Base-by-base conservation (phyloP, 225 moss, liverwort and hornwort species). In the Straminergon stramineum region DNA sequence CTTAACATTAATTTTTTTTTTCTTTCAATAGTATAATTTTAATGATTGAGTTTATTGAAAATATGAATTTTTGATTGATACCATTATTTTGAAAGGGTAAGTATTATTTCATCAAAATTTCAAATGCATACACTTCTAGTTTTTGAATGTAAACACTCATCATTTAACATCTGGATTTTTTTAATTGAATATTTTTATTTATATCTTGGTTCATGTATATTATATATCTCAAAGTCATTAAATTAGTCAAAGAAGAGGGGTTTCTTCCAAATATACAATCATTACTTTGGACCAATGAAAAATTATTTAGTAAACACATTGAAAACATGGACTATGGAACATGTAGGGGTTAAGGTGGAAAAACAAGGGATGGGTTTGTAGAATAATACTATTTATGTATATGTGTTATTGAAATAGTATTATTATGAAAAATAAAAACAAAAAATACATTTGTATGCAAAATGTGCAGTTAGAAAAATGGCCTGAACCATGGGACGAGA, bases 401-500 rank as follows among this genome's bases (percentile, higher is more conserved):
- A 3, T 28, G 3, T 26, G 20, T 28, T 13, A 30, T 28, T 28
- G 13, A 61, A 41, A 3, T 26, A 41, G 2, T 58, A 0, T 43
- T 43, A 41, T 41, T 13, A 30, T 30, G 0, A 61, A 12, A 30
- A 41, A 12, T 41, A 17, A 61, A 27, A 43, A 19, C 11, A 18
- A 41, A 41, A 1, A 9, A 20, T 30, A 43, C 5, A 22, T 30
- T 8, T 15, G 6, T 14, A 32, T 82, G 5, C 4, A 41, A 79
- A 43, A 79, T n/a, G 8, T 62, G 23, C 77, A 98, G 98, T 90
- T 90, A 68, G 97, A 96, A 88, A 71, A 91, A 35, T 94, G 93
- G 87, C 98, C 96, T 11, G 64, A 87, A 9, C 93, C 93, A 66
- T 98, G 95, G 97, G 39, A 95, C 1, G 43, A 89, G 55, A 32